A percentile compares a stretch with the other conserved stretches of the same genome.
phyloP scores from a whole-genome alignment of 2,329 filamentous ascomycete species.

The Magnaporthiopsis incrustans region DNA sequence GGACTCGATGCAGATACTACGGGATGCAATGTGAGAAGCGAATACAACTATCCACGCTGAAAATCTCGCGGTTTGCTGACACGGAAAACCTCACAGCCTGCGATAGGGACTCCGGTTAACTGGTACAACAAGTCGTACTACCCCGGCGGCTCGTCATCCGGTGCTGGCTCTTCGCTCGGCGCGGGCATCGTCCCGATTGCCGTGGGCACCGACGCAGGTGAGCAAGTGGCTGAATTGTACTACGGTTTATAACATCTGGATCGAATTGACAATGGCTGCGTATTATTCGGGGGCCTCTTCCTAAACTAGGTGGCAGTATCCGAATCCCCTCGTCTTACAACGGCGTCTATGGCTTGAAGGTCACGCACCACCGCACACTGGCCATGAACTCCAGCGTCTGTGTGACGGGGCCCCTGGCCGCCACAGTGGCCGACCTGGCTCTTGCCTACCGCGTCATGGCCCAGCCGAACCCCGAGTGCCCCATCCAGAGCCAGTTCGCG shows the following conservation, averaged over 20 bases:
- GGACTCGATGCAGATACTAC: constrained; percentile 49
- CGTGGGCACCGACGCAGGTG: constrained; percentile 62
- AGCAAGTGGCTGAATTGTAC: not conserved
- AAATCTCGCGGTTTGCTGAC: not conserved
- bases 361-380: constrained; percentile 63
- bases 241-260: no score
- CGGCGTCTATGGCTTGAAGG: constrained; percentile 74
- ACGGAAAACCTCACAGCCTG: constrained; percentile 31
- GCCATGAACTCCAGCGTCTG: constrained; percentile 45
- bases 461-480: constrained; percentile 57
- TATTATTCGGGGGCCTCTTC: no score
- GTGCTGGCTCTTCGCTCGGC: constrained; percentile 61
- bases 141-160: constrained; percentile 73
- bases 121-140: constrained; percentile 72
- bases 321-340: constrained; percentile 70
- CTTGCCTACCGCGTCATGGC: constrained; percentile 77
- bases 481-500: constrained; percentile 54
- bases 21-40: constrained; percentile 60
- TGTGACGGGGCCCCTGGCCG: constrained; percentile 68
- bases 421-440: constrained; percentile 68
- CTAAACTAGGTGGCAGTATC: constrained; percentile 52
- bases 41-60: not conserved
- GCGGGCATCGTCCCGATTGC: constrained; percentile 68
- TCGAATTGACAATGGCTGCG: no score
- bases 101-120: constrained; percentile 67